Base-by-base conservation (phyloP, 148 eudicot species). In the Talinum fruticosum region DNA sequence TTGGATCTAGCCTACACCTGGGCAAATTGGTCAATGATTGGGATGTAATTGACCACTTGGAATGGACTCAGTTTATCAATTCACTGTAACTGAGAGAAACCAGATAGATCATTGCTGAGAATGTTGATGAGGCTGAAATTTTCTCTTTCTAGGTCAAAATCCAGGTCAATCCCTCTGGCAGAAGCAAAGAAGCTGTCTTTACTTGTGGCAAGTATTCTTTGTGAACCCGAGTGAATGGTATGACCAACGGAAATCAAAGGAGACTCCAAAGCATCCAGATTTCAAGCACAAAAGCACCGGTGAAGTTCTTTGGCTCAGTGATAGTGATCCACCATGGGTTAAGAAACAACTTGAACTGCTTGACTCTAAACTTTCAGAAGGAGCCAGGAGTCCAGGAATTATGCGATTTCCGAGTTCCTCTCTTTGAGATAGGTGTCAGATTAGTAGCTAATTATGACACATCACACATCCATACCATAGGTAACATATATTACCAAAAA, bases 321-420 rank as follows among this genome's bases (percentile, higher is more conserved):
- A 2, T 38, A 2, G 41, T 7, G 95, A 89, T 87, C 95, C 95
- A 72, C 85, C 90, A n/a, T 91, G 91, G 97, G 72, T 93, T 75
- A 82, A 66, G 54, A 82, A 75, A 62, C 95, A 93, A 80, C 83
- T 93, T 21, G 81, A 87, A 53, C 71, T 79, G 79, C 81, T 81
- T 2, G 93, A 89, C 67, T 81, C 89, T 33, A 83, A 81, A 72
- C 62, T 72, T 72, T 72, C 75, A 21, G 81, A 57, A 37, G 45
- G 77, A 69, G 5, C n/a, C 23, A 10, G 16, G n/a, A 29, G 37
- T 36, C 66, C 36, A n/a, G n/a, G n/a, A n/a, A n/a, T n/a, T n/a
- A n/a, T 10, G 19, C 36, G 67, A 37, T 15, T 53, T 54, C 51
- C 28, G 53, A 41, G 47, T 64, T 68, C 57, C 33, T 76, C 6